Percentiles rank a stretch among this genome's conserved stretches.
Evolutionary conservation across 2,329 filamentous ascomycete species (phyloP).

Genomic region (Fusarium sp.): DNA sequence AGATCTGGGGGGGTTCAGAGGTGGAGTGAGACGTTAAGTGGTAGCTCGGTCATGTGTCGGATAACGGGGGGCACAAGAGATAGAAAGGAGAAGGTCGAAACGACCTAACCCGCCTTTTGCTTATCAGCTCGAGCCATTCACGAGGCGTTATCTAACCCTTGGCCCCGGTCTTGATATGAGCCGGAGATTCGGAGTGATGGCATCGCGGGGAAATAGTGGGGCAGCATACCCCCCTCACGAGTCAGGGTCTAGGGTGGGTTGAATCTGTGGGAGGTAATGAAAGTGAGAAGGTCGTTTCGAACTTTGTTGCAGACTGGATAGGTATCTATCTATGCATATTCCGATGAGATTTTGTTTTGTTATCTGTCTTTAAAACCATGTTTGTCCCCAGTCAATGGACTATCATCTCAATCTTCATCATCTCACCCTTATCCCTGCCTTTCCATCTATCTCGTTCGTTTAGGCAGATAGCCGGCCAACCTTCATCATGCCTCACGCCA

Average conservation of each 20-base stretch:
- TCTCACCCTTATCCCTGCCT: background rate
- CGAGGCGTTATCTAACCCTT: background rate
- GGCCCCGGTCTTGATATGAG: background rate
- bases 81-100: slow-evolving; percentile 11
- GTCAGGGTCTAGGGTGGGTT: background rate
- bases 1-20: background rate
- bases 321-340: background rate
- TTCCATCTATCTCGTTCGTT: background rate
- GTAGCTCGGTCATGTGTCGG: background rate
- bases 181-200: background rate
- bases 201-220: background rate
- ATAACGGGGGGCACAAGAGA: background rate
- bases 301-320: background rate
- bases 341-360: background rate
- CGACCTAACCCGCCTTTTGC: slow-evolving; percentile 4
- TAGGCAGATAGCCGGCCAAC: background rate
- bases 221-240: background rate
- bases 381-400: background rate
- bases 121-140: slow-evolving; percentile 2
- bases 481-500: background rate
- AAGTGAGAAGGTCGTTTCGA: slow-evolving; percentile 19
- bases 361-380: background rate
- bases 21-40: slow-evolving; percentile 3
- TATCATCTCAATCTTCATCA: background rate
- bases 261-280: background rate